These are phyloP conservation scores for Trifolium dubium DNA, from an alignment of 306 rosid genomes.

Conservation along the genomic window DNA sequence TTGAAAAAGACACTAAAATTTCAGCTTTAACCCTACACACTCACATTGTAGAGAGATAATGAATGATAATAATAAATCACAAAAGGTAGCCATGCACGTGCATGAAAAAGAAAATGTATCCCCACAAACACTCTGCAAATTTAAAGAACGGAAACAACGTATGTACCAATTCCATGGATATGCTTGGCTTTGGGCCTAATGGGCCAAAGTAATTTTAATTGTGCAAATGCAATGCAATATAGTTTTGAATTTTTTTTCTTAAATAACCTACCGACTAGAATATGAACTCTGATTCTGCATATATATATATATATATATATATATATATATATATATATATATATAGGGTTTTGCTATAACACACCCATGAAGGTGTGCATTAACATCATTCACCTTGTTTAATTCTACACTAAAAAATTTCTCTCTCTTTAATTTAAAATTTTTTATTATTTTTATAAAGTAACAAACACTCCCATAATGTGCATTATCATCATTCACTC, in stretches of 20 bases:
- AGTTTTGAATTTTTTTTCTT: neutral
- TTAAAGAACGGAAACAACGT: neutral
- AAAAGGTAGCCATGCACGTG: constrained; percentile 50
- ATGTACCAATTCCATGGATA: constrained; percentile 26
- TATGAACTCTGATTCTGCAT: too few species aligned
- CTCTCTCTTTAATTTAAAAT: too few species aligned
- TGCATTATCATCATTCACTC: too few species aligned
- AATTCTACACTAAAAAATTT: too few species aligned
- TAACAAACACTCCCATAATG: too few species aligned
- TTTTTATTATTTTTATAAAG: too few species aligned
- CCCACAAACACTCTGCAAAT: constrained; percentile 34
- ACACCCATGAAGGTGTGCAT: too few species aligned
- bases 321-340: too few species aligned
- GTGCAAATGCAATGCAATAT: constrained; percentile 1
- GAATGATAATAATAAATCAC: constrained; percentile 32
- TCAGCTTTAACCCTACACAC: constrained; percentile 57
- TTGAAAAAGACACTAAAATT: constrained; percentile 56
- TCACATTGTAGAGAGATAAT: constrained; percentile 28
- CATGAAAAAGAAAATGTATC: constrained; percentile 44
- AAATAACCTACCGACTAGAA: too few species aligned
- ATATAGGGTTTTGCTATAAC: too few species aligned
- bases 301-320: too few species aligned
- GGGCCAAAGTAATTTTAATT: constrained; percentile 14
- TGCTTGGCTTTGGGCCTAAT: constrained; percentile 36
- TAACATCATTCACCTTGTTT: too few species aligned